phyloP scores from a whole-genome alignment of 1,139 yeast genomes.

The Suhomyces maxii region DNA sequence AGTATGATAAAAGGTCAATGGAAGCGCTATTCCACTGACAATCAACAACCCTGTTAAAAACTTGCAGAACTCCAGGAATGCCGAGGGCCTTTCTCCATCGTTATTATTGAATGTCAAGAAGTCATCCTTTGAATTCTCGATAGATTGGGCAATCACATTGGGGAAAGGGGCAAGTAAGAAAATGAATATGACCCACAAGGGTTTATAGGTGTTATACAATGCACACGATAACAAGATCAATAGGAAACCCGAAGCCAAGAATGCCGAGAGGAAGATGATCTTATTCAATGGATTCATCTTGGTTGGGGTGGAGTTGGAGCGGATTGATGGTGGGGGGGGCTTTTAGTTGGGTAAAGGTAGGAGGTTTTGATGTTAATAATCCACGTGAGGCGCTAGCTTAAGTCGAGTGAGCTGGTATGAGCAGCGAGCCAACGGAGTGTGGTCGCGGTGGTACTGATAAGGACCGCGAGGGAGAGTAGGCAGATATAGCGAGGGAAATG shows the following conservation, averaged over 20 bases:
- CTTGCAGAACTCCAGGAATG: conserved; percentile 60
- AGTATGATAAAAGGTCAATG: conserved; percentile 64
- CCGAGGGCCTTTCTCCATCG: conserved; percentile 40
- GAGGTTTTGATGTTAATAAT: no score
- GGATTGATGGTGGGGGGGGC: background rate
- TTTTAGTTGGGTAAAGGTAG: no score
- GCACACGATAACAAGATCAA: conserved; percentile 73
- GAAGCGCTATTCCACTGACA: conserved; percentile 67
- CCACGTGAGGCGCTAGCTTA: no score
- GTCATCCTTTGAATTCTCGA: conserved; percentile 51
- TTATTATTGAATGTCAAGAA: conserved; percentile 63
- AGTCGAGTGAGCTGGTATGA: no score
- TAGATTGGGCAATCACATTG: conserved; percentile 46
- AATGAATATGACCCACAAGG: conserved; percentile 64
- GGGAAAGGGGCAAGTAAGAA: conserved; percentile 75
- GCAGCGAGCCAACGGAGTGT: no score
- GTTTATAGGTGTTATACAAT: conserved; percentile 67
- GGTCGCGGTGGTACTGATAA: no score
- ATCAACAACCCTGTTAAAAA: conserved; percentile 66
- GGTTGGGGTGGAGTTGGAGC: background rate
- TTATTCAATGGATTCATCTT: conserved; percentile 60
- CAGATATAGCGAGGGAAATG: no score
- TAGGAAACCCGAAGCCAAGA: conserved; percentile 74
- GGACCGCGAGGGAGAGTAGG: no score
- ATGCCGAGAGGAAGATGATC: conserved; percentile 67